phyloP scores from a whole-genome alignment of 2,329 filamentous ascomycete genomes.

The Apiospora aurea region DNA sequence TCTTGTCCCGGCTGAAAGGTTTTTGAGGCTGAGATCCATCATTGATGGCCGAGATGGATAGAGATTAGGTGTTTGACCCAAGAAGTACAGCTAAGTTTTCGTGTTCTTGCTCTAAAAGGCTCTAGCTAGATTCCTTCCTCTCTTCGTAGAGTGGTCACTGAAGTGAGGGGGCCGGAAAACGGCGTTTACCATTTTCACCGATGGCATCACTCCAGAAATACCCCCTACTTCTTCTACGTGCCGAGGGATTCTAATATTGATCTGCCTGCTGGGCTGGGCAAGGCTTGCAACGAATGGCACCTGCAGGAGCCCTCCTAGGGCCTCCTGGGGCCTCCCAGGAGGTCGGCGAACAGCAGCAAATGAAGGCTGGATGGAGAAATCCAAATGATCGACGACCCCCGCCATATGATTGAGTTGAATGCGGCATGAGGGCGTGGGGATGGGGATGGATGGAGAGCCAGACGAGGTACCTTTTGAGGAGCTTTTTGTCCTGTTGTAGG shows the following conservation, averaged over 20 bases:
- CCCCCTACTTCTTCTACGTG: neutral
- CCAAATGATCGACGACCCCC: conserved; percentile 10
- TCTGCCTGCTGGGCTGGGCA: neutral
- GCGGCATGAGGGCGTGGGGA: neutral
- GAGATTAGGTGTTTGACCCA: neutral
- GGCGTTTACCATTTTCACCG: neutral
- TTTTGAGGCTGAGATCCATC: conserved; percentile 3
- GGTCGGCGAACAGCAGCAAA: conserved; percentile 2
- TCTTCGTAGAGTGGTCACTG: no score
- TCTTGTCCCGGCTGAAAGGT: neutral
- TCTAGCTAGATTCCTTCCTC: neutral
- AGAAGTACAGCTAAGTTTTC: neutral
- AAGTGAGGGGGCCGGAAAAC: neutral
- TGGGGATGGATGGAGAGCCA: neutral
- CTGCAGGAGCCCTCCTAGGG: neutral
- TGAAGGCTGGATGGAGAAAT: neutral
- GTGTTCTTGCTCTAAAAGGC: neutral
- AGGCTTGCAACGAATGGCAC: neutral
- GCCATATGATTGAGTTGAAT: conserved; percentile 6
- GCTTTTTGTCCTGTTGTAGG: no score
- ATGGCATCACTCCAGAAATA: neutral
- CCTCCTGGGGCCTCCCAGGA: neutral
- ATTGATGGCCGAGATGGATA: neutral
- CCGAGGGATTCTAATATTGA: neutral
- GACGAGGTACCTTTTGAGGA: no score